Percentiles rank a stretch among this genome's conserved stretches.
Conservation (phyloP, 2,329 filamentous ascomycete genomes). For the Fusarium verticillioides region DNA sequence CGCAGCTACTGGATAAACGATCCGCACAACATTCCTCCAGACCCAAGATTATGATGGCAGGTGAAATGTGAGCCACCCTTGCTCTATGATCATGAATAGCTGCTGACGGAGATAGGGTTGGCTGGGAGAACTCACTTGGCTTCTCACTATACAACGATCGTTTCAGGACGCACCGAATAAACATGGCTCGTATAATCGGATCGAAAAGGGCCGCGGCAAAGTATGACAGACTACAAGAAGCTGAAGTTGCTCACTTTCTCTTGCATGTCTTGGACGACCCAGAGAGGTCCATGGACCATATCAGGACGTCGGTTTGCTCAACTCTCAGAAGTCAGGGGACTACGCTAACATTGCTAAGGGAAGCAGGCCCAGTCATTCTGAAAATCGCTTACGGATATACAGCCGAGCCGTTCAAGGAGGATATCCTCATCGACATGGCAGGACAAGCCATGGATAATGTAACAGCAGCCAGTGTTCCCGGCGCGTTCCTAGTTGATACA, state of each 20-base stretch:
- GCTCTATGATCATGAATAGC: neutral
- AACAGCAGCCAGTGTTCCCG: slow-evolving; percentile 16
- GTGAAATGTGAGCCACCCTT: slow-evolving; percentile 19
- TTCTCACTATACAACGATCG: slow-evolving; percentile 51
- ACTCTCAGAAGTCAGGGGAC: too few relatives aligned
- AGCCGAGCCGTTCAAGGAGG: slow-evolving; percentile 26
- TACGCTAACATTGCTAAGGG: slow-evolving; percentile 7
- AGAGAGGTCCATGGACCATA: slow-evolving; percentile 52
- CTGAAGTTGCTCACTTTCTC: slow-evolving; percentile 48
- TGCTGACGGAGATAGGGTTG: slow-evolving; percentile 3
- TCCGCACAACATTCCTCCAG: slow-evolving; percentile 23
- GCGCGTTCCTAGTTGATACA: slow-evolving; percentile 32
- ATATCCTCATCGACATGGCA: slow-evolving; percentile 27
- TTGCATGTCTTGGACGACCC: slow-evolving; percentile 51
- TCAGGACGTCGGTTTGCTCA: slow-evolving; percentile 51
- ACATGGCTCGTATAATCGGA: slow-evolving; percentile 57
- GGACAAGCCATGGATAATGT: slow-evolving; percentile 33
- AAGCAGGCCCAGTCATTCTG: slow-evolving; percentile 29
- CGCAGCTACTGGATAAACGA: slow-evolving; percentile 50
- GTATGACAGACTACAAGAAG: slow-evolving; percentile 56
- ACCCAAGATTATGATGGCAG: slow-evolving; percentile 22
- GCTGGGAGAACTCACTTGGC: slow-evolving; percentile 49
- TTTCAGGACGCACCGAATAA: slow-evolving; percentile 57
- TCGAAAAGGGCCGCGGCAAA: slow-evolving; percentile 52
- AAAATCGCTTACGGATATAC: slow-evolving; percentile 39